Evolutionary conservation across 257 asterid species (phyloP).

Genomic region (Fraxinus excelsior): DNA sequence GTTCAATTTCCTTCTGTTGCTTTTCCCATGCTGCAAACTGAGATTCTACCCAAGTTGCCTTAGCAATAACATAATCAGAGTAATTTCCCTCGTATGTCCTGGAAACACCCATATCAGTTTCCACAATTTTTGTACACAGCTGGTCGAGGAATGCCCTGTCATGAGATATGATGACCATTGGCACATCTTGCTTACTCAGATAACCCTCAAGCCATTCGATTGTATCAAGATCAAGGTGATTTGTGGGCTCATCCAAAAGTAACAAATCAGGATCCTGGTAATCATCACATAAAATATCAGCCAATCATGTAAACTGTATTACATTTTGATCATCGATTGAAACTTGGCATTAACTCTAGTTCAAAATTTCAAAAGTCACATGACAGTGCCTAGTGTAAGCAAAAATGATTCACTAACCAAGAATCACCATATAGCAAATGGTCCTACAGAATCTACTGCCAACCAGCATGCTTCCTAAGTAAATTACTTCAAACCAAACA

Average conservation of each 20-base stretch:
- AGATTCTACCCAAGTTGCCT: slow-evolving; percentile 80
- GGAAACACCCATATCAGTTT: slow-evolving; percentile 96
- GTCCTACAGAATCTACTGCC: neutral
- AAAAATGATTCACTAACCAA: neutral
- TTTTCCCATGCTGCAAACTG: slow-evolving; percentile 97
- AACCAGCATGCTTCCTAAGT: neutral
- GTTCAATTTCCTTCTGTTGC: slow-evolving; percentile 91
- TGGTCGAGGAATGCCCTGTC: slow-evolving; percentile 98
- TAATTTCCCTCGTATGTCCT: slow-evolving; percentile 83
- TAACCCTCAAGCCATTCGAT: slow-evolving; percentile 99
- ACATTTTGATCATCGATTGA: neutral
- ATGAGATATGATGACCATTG: slow-evolving; percentile 98
- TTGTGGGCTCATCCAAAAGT: slow-evolving; percentile 96
- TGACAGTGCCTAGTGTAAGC: neutral
- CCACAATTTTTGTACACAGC: slow-evolving; percentile 92
- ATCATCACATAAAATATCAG: slow-evolving; percentile 24
- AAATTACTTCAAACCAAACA: neutral
- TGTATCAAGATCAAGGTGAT: slow-evolving; percentile 97
- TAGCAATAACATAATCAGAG: slow-evolving; percentile 72
- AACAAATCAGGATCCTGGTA: slow-evolving; percentile 87
- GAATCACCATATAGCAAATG: neutral
- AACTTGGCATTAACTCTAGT: neutral
- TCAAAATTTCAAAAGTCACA: neutral
- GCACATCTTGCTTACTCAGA: slow-evolving; percentile 89
- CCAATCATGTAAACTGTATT: slow-evolving; percentile 21